phyloP scores from a whole-genome alignment of 805 yeast genomes.

The Suhomyces xylopsoci region DNA sequence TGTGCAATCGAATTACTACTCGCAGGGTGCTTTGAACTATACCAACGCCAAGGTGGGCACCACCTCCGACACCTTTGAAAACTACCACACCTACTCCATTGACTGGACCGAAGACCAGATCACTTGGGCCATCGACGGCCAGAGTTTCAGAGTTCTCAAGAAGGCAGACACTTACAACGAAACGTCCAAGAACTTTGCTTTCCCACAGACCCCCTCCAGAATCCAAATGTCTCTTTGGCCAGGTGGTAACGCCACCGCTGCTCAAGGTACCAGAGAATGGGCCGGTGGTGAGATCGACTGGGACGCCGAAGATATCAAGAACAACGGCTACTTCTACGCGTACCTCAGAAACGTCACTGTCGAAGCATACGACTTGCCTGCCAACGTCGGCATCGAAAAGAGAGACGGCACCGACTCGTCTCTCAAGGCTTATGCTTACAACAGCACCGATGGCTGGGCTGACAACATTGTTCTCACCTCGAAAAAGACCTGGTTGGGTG shows the following conservation, averaged over 20 bases:
- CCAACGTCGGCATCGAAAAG: slow-evolving; percentile 31
- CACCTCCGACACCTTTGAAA: slow-evolving; percentile 53
- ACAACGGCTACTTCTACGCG: slow-evolving; percentile 81
- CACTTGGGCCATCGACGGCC: slow-evolving; percentile 74
- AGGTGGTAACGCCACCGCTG: slow-evolving; percentile 56
- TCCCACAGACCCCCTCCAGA: slow-evolving; percentile 73
- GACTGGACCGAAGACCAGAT: slow-evolving; percentile 79
- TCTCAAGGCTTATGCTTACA: slow-evolving; percentile 48
- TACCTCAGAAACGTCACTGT: slow-evolving; percentile 58
- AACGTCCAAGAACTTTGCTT: slow-evolving; percentile 55
- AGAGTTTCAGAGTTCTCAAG: slow-evolving; percentile 58
- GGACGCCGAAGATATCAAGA: slow-evolving; percentile 67
- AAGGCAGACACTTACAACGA: slow-evolving; percentile 59
- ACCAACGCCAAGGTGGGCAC: slow-evolving; percentile 49
- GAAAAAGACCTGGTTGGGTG: slow-evolving; percentile 57
- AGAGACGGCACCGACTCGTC: slow-evolving; percentile 47
- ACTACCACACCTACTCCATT: slow-evolving; percentile 71
- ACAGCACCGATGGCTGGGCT: slow-evolving; percentile 40
- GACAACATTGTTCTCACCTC: slow-evolving; percentile 55
- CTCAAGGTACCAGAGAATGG: slow-evolving; percentile 70
- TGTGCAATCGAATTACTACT: slow-evolving; percentile 79
- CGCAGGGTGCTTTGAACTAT: slow-evolving; percentile 69
- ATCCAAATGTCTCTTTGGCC: slow-evolving; percentile 79
- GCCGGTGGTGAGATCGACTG: slow-evolving; percentile 88
- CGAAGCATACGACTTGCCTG: slow-evolving; percentile 72